Evolutionary conservation across 805 yeast genomes (phyloP), one percentile per base, ranked within the genome.

Genomic region (Hanseniaspora taiwanica): DNA sequence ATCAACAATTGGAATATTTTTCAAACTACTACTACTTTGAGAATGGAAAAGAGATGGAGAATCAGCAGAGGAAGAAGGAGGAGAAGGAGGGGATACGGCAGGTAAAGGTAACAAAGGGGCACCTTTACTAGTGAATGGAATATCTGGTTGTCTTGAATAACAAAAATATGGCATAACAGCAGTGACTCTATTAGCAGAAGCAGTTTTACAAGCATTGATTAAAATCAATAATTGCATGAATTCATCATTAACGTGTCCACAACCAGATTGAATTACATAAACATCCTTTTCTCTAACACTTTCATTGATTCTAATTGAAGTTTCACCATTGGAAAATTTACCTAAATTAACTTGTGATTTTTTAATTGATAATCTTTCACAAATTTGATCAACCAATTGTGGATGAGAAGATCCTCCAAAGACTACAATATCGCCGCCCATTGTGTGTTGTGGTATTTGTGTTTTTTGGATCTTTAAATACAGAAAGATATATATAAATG

Each of bases 211-310:
- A 2, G 96, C 96, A n/a, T 87, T 78, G 21, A 86, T 75, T 69
- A 83, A 73, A 48, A 86, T 79, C 50, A 86, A 61, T 38, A 87
- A 64, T 60, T 86, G 94, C 59, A 87, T 72, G 49, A 86, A 79
- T 50, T 74, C 77, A 59, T 86, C 95, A 56, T 86, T 87, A 35
- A 85, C 94, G 51, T 79, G 75, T 8, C 94, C 94, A 50, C 87
- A 78, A 7, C 94, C 94, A 42, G 64, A 71, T 59, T 86, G 96
- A 38, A 87, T 70, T 35, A 86, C 86, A 54, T 81, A 91, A 6
- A 91, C 97, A 57, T 91, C 96, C 60, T 91, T 91, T 48, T 87
- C 97, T 54, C 99, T 72, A 19, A 91, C 97, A 10, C 94, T 81
- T 52, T 86, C 94, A 40, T 71, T 70, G 42, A 91, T 74, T 42